These are phyloP conservation scores for Lipomyces anomalus DNA, from an alignment of 805 yeast genomes.

Conservation along the genomic window DNA sequence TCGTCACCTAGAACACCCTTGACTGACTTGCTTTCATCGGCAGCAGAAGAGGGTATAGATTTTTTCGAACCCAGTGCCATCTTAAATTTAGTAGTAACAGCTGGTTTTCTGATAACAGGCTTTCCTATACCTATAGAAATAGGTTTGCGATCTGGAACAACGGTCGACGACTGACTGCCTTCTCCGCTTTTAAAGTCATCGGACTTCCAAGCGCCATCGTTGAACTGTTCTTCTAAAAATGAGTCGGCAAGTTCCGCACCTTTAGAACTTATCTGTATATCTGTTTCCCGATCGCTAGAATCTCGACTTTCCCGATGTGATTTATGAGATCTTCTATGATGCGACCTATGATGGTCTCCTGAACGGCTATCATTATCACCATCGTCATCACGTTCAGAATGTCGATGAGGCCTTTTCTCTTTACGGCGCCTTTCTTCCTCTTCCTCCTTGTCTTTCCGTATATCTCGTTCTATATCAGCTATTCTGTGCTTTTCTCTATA, in stretches of 20 bases:
- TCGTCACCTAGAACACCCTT: conserved; percentile 1
- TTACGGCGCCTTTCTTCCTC: conserved; percentile 6
- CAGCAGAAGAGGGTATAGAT: neutral
- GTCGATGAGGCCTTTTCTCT: conserved; percentile 5
- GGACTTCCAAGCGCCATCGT: neutral
- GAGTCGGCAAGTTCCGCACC: conserved; percentile 11
- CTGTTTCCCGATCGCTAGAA: neutral
- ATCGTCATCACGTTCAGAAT: conserved; percentile 25
- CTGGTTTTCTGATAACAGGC: conserved; percentile 1
- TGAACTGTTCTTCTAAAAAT: conserved; percentile 12
- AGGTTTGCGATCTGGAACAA: conserved; percentile 7
- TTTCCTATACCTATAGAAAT: conserved; percentile 13
- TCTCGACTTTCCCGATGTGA: neutral
- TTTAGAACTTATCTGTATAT: no score
- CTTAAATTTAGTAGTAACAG: conserved; percentile 3
- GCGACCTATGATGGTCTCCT: conserved; percentile 22
- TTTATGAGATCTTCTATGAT: neutral
- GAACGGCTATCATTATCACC: conserved; percentile 12
- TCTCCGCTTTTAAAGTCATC: conserved; percentile 1
- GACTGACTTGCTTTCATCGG: conserved; percentile 3
- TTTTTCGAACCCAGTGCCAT: conserved; percentile 6
- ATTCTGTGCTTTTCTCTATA: conserved; percentile 20
- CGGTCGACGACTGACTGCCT: neutral
- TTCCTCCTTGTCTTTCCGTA: conserved; percentile 17
- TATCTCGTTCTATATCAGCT: conserved; percentile 21